Base-by-base conservation (phyloP, 2,329 filamentous ascomycete species). In the Hymenoscyphus fructigenus region DNA sequence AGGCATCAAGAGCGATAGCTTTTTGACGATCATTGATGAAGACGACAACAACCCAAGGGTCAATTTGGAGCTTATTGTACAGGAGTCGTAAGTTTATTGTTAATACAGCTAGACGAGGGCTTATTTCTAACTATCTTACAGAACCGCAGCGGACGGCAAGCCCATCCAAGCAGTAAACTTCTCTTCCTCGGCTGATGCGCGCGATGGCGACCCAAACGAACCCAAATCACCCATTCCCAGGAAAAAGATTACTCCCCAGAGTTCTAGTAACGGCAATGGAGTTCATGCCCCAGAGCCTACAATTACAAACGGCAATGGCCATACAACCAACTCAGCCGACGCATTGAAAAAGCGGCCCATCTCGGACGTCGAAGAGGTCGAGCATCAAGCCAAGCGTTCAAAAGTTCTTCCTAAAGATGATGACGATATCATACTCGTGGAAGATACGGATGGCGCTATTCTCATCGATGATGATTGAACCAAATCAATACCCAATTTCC, bases 1-100 rank as follows among this genome's bases (percentile, higher is more conserved):
- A 88, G 85, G 89, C 12, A 86, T 97, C 71, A 85, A 85, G 65
- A 81, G 84, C 28, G 91, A 91, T 68, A 88, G 84, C 61, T 94
- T 96, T 75, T 78, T 98, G 68, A 96, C 91, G 0, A 81, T 98
- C 61, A 88, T 90, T n/a, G 95, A 91, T 64, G 90, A 92, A 57
- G 90, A 93, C 61, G 89, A 92, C 53, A 83, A 89, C 0, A 82
- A 86, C 58, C 84, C 90, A 0, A 88, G 91, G 66, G 89, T 97
- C 63, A 94, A 97, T 68, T 83, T 98, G 1, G 84, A 94, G 60
- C 81, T 97, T 15, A 84, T 86, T 68, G 82, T 92, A 61, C 83
- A 88, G 70, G 83, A 88, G 75, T 80, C 83, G 85, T 89, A 81
- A 62, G 84, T 78, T n/a, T 15, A n/a, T n/a, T n/a, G 32, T 23